These are phyloP conservation scores for Ganoderma lucidum DNA, from an alignment of 1,284 basidiomycete species.

Conservation along the genomic window DNA sequence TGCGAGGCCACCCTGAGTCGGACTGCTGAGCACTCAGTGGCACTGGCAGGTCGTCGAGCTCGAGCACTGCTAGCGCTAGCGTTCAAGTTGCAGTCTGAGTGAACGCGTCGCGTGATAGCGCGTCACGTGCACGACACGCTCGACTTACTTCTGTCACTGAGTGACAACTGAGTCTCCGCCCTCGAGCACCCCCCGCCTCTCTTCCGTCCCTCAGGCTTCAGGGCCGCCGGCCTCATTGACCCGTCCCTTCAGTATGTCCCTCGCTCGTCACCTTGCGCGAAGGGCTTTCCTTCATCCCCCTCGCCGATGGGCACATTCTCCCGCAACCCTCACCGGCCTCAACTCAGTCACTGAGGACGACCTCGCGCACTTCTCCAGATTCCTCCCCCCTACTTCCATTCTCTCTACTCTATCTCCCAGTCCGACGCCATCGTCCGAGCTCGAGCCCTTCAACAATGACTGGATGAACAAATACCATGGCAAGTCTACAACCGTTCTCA, in stretches of 20 bases:
- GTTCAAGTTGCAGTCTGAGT: no score
- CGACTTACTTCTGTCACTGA: not conserved
- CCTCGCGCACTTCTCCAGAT: conserved; percentile 65
- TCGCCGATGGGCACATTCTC: conserved; percentile 34
- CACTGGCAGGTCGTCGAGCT: no score
- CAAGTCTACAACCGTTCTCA: conserved; percentile 84
- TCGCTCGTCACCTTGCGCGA: conserved; percentile 33
- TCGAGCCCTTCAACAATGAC: conserved; percentile 88
- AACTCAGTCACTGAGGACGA: conserved; percentile 63
- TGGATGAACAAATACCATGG: conserved; percentile 99
- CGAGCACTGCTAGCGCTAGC: no score
- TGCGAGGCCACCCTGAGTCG: no score
- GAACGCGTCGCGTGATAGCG: not conserved
- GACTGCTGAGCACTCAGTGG: no score
- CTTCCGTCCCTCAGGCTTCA: not conserved
- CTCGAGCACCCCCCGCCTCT: not conserved
- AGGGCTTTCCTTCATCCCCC: conserved; percentile 23
- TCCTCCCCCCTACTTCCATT: conserved; percentile 67
- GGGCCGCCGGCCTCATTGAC: not conserved
- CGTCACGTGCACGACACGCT: not conserved
- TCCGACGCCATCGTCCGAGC: conserved; percentile 65
- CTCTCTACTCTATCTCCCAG: conserved; percentile 68
- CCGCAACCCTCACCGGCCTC: conserved; percentile 37
- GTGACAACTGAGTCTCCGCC: no score
- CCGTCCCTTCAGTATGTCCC: conserved; percentile 32